These are phyloP conservation scores for Malus hybrid DNA, from an alignment of 331 rosid species.

Conservation along the genomic window DNA sequence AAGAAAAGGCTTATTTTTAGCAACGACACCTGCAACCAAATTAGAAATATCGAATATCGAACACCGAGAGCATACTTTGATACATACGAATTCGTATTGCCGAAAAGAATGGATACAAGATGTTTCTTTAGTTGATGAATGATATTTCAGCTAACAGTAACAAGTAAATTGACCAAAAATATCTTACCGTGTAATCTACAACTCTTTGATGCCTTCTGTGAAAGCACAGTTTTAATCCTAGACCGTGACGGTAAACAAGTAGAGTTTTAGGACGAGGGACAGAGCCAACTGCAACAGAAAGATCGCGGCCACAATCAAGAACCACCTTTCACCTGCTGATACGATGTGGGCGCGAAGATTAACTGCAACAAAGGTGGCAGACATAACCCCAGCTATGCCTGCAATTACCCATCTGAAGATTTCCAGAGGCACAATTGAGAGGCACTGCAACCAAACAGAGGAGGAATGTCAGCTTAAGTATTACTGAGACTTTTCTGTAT, in stretches of 20 bases:
- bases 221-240: constrained; percentile 23
- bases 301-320: constrained; percentile 82
- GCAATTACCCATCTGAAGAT: constrained; percentile 80
- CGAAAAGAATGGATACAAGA: constrained; percentile 38
- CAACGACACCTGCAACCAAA: neutral
- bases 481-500: neutral
- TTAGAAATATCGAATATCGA: neutral
- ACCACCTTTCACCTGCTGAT: constrained; percentile 91
- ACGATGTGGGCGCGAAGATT: constrained; percentile 85
- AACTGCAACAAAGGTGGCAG: constrained; percentile 83
- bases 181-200: constrained; percentile 31
- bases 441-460: constrained; percentile 57
- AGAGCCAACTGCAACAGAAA: constrained; percentile 87
- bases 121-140: constrained; percentile 15
- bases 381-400: constrained; percentile 87
- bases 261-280: constrained; percentile 64
- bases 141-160: constrained; percentile 27
- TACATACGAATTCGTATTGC: constrained; percentile 30
- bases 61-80: neutral
- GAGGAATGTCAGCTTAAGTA: constrained; percentile 1
- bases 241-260: constrained; percentile 71
- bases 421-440: constrained; percentile 75
- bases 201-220: constrained; percentile 8
- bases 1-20: too few species aligned
- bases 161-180: constrained; percentile 22